A percentile compares a stretch with the other conserved stretches of the same genome.
Conservation (phyloP, 139 green algal species). For the Haematococcus lacustris region DNA sequence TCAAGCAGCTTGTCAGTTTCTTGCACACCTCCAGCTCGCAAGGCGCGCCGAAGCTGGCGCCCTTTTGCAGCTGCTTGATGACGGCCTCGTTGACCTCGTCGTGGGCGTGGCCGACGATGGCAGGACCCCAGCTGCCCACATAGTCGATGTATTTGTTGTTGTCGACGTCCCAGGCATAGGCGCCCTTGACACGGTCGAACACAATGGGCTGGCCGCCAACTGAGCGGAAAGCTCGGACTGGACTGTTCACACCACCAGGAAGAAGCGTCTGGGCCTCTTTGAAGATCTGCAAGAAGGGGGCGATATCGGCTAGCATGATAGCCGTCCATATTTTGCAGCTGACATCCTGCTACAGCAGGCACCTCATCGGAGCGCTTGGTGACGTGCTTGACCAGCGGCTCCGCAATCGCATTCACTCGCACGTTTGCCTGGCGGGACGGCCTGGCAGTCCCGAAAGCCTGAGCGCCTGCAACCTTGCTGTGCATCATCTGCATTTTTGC, state of each 20-base stretch:
- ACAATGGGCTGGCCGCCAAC: constrained; percentile 96
- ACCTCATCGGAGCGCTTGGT: neutral
- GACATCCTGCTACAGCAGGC: neutral
- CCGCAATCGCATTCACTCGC: neutral
- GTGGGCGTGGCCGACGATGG: constrained; percentile 89
- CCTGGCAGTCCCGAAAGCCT: neutral
- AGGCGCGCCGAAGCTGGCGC: constrained; percentile 94
- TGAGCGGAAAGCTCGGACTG: constrained; percentile 94
- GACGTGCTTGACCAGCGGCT: neutral
- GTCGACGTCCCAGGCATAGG: constrained; percentile 89
- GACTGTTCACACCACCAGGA: constrained; percentile 95
- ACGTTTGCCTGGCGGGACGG: neutral
- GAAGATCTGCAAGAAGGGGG: constrained; percentile 55
- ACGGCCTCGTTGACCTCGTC: constrained; percentile 93
- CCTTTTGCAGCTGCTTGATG: constrained; percentile 88
- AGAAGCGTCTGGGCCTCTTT: constrained; percentile 86
- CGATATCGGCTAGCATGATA: neutral
- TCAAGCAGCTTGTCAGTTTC: too few relatives aligned
- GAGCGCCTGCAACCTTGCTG: neutral
- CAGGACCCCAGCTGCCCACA: constrained; percentile 93
- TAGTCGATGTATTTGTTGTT: constrained; percentile 97
- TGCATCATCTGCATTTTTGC: neutral
- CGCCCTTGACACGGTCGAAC: constrained; percentile 94
- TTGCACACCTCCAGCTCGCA: constrained; percentile 88
- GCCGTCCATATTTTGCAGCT: neutral